Conservation (phyloP, 2,329 filamentous ascomycete genomes). For the Mycosphaerelloides madeirae region DNA sequence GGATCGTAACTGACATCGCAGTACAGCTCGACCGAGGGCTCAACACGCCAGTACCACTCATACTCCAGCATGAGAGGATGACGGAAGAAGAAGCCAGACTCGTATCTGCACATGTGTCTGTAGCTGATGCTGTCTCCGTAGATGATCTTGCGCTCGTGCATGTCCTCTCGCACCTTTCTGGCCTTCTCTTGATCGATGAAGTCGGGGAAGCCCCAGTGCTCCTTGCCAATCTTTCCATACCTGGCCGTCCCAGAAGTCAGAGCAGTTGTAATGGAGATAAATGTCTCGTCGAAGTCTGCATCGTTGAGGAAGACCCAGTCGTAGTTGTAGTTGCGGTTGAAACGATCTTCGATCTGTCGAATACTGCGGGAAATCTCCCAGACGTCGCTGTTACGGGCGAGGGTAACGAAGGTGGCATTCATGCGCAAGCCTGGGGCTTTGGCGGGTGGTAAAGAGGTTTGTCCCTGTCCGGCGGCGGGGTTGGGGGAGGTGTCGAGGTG, state of each 20-base stretch:
- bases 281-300: constrained; percentile 83
- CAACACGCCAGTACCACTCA: constrained; percentile 99
- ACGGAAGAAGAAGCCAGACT: constrained; percentile 98
- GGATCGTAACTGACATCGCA: constrained; percentile 95
- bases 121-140: constrained; percentile 97
- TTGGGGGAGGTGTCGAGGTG: constrained; percentile 28
- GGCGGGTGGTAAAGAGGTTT: constrained; percentile 35
- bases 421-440: constrained; percentile 65
- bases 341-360: constrained; percentile 93
- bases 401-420: constrained; percentile 95
- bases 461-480: constrained; percentile 19
- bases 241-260: constrained; percentile 89
- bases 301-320: constrained; percentile 99
- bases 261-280: constrained; percentile 85
- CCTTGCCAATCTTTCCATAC: constrained; percentile 81
- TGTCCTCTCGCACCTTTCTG: constrained; percentile 83
- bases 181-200: constrained; percentile 96
- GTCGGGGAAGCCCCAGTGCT: constrained; percentile 96
- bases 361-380: constrained; percentile 98
- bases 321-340: constrained; percentile 95
- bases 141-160: constrained; percentile 92
- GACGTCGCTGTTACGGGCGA: constrained; percentile 86
- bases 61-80: constrained; percentile 91
- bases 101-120: constrained; percentile 98
- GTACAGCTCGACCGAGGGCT: constrained; percentile 92